These are phyloP conservation scores for Pisolithus orientalis DNA, from an alignment of 768 basidiomycete species.

Conservation along the genomic window DNA sequence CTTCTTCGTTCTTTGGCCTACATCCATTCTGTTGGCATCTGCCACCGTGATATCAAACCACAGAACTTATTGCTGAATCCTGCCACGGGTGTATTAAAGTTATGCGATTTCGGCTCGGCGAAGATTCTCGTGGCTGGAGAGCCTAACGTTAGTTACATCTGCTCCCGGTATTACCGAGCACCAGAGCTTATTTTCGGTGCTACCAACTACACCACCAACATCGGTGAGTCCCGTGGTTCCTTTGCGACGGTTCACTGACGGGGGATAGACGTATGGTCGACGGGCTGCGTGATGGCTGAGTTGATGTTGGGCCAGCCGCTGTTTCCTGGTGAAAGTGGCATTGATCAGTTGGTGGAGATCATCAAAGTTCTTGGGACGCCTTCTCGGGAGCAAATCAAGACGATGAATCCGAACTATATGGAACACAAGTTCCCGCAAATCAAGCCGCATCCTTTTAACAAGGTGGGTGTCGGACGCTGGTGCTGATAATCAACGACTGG, in stretches of 20 bases:
- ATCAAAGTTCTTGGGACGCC: conserved; percentile 99
- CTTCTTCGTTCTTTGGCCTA: conserved; percentile 96
- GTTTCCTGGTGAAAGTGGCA: conserved; percentile 98
- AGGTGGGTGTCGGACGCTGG: conserved; percentile 42
- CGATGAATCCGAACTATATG: conserved; percentile 99
- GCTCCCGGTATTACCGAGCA: conserved; percentile 98
- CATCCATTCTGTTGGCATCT: conserved; percentile 99
- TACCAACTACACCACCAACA: conserved; percentile 99
- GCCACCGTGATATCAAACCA: conserved; percentile 99
- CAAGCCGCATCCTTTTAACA: conserved; percentile 98
- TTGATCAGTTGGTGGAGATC: conserved; percentile 98
- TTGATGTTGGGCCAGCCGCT: conserved; percentile 98
- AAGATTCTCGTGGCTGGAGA: conserved; percentile 98
- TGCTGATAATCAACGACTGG: conserved; percentile 9
- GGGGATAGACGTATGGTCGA: conserved; percentile 91
- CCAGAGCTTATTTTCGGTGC: conserved; percentile 99
- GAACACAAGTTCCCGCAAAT: conserved; percentile 99
- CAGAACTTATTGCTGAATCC: conserved; percentile 98
- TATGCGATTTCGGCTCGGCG: conserved; percentile 98
- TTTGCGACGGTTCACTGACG: conserved; percentile 2
- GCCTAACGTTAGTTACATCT: conserved; percentile 99
- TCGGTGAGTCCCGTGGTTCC: conserved; percentile 55
- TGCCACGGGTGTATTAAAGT: conserved; percentile 91
- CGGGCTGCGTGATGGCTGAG: conserved; percentile 99
- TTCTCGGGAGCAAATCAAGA: conserved; percentile 99